These are phyloP conservation scores for Blastomyces percursus DNA, from an alignment of 2,329 filamentous ascomycete species.

Conservation along the genomic window DNA sequence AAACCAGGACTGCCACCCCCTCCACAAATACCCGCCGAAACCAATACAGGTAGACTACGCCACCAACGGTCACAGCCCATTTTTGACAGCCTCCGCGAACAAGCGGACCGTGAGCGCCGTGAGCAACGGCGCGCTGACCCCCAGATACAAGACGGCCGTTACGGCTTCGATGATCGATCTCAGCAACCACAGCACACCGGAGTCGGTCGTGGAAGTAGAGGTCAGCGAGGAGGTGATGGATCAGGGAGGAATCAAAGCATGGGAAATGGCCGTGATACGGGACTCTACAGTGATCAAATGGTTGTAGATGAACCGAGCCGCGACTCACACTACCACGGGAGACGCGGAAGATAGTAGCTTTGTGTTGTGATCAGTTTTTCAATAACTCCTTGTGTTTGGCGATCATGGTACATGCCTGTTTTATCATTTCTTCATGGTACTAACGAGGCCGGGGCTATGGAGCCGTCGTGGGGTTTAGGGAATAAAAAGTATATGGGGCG, in stretches of 20 bases:
- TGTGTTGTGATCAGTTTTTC: no score
- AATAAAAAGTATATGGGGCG: background rate
- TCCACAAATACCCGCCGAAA: slow-evolving; percentile 6
- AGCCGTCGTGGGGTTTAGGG: background rate
- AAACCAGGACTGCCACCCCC: slow-evolving; percentile 23
- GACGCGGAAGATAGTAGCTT: slow-evolving; percentile 5
- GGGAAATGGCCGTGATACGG: slow-evolving; percentile 11
- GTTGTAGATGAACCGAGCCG: slow-evolving; percentile 28
- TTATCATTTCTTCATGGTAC: background rate
- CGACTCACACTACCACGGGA: slow-evolving; percentile 16
- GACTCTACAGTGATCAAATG: slow-evolving; percentile 33
- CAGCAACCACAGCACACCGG: background rate
- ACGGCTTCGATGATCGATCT: slow-evolving; percentile 25
- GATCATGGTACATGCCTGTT: background rate
- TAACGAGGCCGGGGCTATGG: background rate
- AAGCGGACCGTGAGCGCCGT: slow-evolving; percentile 31
- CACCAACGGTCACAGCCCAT: slow-evolving; percentile 11
- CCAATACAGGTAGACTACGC: slow-evolving; percentile 7
- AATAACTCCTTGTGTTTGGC: background rate
- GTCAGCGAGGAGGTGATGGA: slow-evolving; percentile 9
- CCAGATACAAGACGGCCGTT: slow-evolving; percentile 29
- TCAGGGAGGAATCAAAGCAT: slow-evolving; percentile 10
- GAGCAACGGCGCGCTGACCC: slow-evolving; percentile 26
- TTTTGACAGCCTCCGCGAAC: slow-evolving; percentile 30
- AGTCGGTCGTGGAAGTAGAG: slow-evolving; percentile 10